A percentile compares a stretch with the other conserved stretches of the same genome.
Conservation (phyloP, 2,329 filamentous ascomycete species). For the Didymella pinodella region DNA sequence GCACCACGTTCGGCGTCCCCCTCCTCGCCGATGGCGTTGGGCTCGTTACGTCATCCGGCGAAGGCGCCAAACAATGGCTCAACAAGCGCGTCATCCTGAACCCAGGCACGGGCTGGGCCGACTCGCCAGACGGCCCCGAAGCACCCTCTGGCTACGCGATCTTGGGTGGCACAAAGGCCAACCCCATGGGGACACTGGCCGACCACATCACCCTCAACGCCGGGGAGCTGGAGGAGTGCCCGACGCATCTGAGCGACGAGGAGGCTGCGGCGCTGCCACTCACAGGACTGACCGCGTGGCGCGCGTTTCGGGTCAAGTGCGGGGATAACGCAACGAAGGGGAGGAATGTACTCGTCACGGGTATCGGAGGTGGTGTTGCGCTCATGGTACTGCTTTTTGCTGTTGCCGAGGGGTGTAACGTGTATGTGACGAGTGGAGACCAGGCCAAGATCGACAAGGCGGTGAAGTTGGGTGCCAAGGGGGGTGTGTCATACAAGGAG, state of each 20-base stretch:
- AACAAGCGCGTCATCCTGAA: conserved; percentile 78
- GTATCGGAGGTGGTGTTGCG: conserved; percentile 92
- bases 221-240: conserved; percentile 77
- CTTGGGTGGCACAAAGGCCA: conserved; percentile 72
- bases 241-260: conserved; percentile 72
- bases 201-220: conserved; percentile 76
- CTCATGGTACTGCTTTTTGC: conserved; percentile 83
- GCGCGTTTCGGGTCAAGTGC: conserved; percentile 82
- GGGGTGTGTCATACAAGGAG: conserved; percentile 83
- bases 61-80: conserved; percentile 63
- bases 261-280: conserved; percentile 87
- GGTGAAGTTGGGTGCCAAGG: conserved; percentile 74
- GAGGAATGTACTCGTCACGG: conserved; percentile 82
- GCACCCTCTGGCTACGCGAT: conserved; percentile 66
- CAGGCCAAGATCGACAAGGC: conserved; percentile 79
- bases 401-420: conserved; percentile 73
- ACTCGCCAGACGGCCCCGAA: conserved; percentile 77
- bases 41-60: conserved; percentile 71
- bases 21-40: conserved; percentile 86
- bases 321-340: conserved; percentile 66
- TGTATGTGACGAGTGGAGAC: conserved; percentile 82
- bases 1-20: conserved; percentile 78
- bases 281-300: conserved; percentile 86
- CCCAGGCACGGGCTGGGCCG: conserved; percentile 79
- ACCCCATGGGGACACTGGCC: conserved; percentile 73